A percentile compares a stretch with the other conserved stretches of the same genome.
These are phyloP conservation scores for Naganishia antarctica DNA, from an alignment of 768 basidiomycete species.

Conservation along the genomic window DNA sequence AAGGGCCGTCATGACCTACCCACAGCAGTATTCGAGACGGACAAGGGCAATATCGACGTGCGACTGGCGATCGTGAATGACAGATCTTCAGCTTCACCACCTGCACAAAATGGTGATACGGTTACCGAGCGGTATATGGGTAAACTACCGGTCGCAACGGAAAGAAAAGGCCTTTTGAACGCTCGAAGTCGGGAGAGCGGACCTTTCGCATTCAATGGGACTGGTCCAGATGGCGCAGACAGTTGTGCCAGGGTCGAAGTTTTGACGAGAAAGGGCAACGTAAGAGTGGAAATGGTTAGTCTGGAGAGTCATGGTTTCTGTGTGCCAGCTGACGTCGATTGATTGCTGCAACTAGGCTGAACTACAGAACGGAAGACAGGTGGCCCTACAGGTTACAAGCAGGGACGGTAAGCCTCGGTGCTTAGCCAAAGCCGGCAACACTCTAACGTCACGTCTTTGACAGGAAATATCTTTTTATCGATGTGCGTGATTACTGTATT, in stretches of 20 bases:
- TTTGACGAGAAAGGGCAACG: conserved; percentile 16
- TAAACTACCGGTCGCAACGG: neutral
- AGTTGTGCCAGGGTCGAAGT: conserved; percentile 21
- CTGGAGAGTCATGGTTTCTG: too few species aligned
- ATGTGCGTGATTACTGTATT: conserved; percentile 1
- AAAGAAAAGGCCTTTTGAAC: conserved; percentile 1
- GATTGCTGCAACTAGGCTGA: conserved; percentile 9
- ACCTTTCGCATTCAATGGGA: neutral
- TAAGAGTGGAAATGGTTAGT: conserved; percentile 26
- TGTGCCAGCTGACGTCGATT: neutral
- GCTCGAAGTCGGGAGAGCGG: neutral
- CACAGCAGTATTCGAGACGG: conserved; percentile 24
- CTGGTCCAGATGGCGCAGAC: neutral
- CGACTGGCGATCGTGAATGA: conserved; percentile 22
- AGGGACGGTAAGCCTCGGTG: conserved; percentile 24
- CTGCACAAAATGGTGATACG: neutral
- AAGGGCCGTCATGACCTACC: neutral
- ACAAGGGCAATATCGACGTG: conserved; percentile 22
- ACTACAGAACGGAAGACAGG: conserved; percentile 10
- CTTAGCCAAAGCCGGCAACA: neutral
- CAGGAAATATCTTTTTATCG: conserved; percentile 23
- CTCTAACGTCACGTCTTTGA: neutral
- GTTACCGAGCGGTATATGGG: conserved; percentile 14
- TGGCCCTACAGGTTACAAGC: conserved; percentile 21
- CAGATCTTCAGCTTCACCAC: neutral